phyloP scores from a whole-genome alignment of 306 rosid genomes.

The Glycine soja region DNA sequence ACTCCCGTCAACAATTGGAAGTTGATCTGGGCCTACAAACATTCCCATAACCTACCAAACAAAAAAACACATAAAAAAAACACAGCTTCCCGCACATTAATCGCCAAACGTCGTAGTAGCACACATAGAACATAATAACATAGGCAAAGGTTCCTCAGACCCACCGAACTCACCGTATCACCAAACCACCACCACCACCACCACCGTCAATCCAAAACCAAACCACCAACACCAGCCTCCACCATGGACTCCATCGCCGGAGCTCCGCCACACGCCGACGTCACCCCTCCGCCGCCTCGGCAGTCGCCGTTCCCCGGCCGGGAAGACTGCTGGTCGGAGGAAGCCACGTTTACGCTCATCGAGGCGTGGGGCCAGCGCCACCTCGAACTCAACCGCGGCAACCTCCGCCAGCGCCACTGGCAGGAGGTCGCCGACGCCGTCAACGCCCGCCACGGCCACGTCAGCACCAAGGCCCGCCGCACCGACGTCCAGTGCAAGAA shows the following conservation, averaged over 20 bases:
- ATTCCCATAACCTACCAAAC: not conserved
- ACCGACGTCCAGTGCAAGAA: constrained; percentile 76
- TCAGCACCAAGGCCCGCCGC: constrained; percentile 49
- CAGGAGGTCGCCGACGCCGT: constrained; percentile 72
- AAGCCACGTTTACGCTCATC: constrained; percentile 73
- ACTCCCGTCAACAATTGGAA: not conserved
- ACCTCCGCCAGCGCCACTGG: constrained; percentile 78
- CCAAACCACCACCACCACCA: not conserved
- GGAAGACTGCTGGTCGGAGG: constrained; percentile 77
- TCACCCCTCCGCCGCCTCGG: constrained; percentile 36
- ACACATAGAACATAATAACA: constrained; percentile 14
- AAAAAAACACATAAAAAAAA: not conserved
- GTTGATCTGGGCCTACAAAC: not conserved
- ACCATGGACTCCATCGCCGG: constrained; percentile 45
- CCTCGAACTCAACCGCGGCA: constrained; percentile 60
- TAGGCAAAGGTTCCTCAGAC: constrained; percentile 44
- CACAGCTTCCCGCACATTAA: constrained; percentile 44
- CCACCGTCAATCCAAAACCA: constrained; percentile 23
- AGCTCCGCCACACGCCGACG: constrained; percentile 36
- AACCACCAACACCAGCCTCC: not conserved
- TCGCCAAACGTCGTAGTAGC: constrained; percentile 46
- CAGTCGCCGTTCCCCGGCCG: constrained; percentile 55
- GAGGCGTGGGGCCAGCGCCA: constrained; percentile 79
- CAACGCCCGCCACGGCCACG: constrained; percentile 58
- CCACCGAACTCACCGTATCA: constrained; percentile 32